These are phyloP conservation scores for Westerdykella sp. DNA, from an alignment of 2,329 filamentous ascomycete species.

Conservation along the genomic window DNA sequence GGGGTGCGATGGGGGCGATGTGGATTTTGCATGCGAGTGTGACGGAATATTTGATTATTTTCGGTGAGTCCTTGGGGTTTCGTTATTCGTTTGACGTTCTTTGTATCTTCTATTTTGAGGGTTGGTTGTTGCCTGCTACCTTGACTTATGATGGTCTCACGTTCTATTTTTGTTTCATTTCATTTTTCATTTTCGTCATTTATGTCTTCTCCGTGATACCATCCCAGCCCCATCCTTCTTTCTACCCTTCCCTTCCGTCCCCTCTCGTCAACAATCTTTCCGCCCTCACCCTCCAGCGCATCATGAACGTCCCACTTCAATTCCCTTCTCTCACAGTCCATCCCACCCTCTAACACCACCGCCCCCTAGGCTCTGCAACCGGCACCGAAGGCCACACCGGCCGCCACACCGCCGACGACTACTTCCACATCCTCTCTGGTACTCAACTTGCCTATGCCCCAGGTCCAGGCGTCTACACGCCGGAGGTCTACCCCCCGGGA, in stretches of 20 bases:
- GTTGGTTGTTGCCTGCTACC: no score
- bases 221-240: no score
- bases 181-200: no score
- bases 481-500: constrained; percentile 65
- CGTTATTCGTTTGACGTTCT: no score
- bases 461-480: constrained; percentile 55
- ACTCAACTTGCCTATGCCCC: constrained; percentile 66
- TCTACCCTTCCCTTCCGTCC: no score
- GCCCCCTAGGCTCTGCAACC: constrained; percentile 53
- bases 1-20: constrained; percentile 88
- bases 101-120: no score
- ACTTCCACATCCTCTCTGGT: constrained; percentile 83
- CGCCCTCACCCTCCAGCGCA: not conserved
- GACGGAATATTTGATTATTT: constrained; percentile 87
- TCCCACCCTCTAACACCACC: not conserved
- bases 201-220: no score
- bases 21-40: constrained; percentile 82
- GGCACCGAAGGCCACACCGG: constrained; percentile 86
- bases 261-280: no score
- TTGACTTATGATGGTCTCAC: no score
- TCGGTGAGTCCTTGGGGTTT: constrained; percentile 40
- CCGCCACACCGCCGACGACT: constrained; percentile 87
- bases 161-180: no score
- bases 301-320: not conserved
- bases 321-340: not conserved